These are phyloP conservation scores for Helminthosporium solani DNA, from an alignment of 2,329 filamentous ascomycete species.

Conservation along the genomic window DNA sequence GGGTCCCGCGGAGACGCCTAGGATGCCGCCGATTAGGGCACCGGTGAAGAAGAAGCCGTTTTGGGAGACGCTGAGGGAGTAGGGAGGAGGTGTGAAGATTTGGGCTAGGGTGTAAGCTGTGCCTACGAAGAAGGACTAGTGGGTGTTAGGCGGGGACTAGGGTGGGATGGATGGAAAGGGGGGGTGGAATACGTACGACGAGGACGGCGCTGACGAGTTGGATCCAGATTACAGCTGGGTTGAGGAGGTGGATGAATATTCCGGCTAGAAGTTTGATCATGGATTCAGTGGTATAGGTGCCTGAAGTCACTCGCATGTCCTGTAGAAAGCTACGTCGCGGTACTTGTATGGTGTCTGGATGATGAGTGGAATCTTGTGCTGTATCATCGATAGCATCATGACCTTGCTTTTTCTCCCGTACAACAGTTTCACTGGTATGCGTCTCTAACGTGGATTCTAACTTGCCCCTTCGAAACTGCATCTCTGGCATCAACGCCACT, in stretches of 20 bases:
- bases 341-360: neutral
- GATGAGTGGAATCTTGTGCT: neutral
- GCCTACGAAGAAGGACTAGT: slow-evolving; percentile 26
- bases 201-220: slow-evolving; percentile 19
- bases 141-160: neutral
- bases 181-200: slow-evolving; percentile 14
- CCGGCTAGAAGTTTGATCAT: slow-evolving; percentile 18
- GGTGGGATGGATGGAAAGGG: neutral
- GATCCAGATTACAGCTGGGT: slow-evolving; percentile 25
- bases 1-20: slow-evolving; percentile 19
- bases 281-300: slow-evolving; percentile 14
- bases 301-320: slow-evolving; percentile 13
- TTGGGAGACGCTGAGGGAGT: slow-evolving; percentile 21
- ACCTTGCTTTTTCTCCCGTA: slow-evolving; percentile 4
- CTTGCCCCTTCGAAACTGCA: slow-evolving; percentile 16
- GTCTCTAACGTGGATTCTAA: neutral
- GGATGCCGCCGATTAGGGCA: slow-evolving; percentile 23
- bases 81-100: slow-evolving; percentile 22
- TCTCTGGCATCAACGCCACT: slow-evolving; percentile 33
- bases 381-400: slow-evolving; percentile 3
- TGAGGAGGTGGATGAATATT: slow-evolving; percentile 22
- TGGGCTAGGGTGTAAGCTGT: slow-evolving; percentile 27
- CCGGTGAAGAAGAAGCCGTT: slow-evolving; percentile 30
- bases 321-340: slow-evolving; percentile 16
- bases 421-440: neutral